Evolutionary conservation across 2,329 filamentous ascomycete genomes (phyloP), one percentile per base, ranked within the genome.

Genomic region (Alternaria tenuissima): DNA sequence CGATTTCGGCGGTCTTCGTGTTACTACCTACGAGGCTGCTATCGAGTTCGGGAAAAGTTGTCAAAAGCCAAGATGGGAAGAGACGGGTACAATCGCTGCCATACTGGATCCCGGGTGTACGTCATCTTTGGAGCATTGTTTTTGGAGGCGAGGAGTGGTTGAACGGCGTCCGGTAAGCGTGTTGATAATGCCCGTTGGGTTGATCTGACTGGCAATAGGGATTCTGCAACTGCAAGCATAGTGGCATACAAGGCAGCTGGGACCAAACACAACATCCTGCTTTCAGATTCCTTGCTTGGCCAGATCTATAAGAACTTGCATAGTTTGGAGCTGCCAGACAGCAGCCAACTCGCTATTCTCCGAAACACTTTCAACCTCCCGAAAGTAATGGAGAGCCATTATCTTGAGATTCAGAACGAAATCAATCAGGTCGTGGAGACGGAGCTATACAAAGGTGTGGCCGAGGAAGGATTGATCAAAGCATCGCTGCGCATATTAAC

Each of bases 61-160:
- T 26, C 14, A 65, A 55, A 32, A 65, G 53, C 24, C 67, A 71
- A 58, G 54, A 76, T 70, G 74, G 71, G 70, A 72, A 70, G 72
- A 74, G 70, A 64, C 76, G 75, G 55, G 80, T 85, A 61, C 83
- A 83, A 71, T 74, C 81, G 57, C 65, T 84, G 22, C 85, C 86
- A 28, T 89, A 89, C 74, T 89, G 86, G 84, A 72, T 89, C 7
- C 87, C 87, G 2, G 79, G 84, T 52, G 36, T 89, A 8, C 85
- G 86, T 39, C 85, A 89, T 77, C 79, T 82, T 7, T 66, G 84
- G 20, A 84, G 87, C 64, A 78, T 82, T 65, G 73, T 81, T 20
- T 79, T 82, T 68, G 72, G 82, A 41, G 80, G 81, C 49, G 76
- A 82, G 41, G 67, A 68, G 11, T 83, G 85, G 64, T 70, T 86